These are phyloP conservation scores for Astrothelium macrocarpum DNA, from an alignment of 495 filamentous ascomycete species.

Conservation along the genomic window DNA sequence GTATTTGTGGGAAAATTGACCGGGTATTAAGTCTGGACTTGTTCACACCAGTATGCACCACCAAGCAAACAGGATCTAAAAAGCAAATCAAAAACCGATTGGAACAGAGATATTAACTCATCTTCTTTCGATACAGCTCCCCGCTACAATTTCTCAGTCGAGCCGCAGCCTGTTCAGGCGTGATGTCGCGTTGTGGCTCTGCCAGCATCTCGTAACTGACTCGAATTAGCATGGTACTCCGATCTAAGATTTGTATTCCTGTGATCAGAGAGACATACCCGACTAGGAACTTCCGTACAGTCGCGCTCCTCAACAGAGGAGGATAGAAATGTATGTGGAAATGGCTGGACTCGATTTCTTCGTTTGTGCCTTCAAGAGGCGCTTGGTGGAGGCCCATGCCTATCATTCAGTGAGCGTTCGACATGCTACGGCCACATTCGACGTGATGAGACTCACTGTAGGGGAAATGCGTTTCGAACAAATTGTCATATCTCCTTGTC, in stretches of 20 bases:
- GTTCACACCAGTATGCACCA: background rate
- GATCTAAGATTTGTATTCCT: background rate
- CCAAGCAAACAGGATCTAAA: background rate
- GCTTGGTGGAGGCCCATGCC: conserved; percentile 83
- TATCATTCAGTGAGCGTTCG: conserved; percentile 7
- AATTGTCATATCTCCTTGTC: conserved; percentile 85
- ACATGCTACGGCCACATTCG: conserved; percentile 5
- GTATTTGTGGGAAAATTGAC: background rate
- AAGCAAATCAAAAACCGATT: background rate
- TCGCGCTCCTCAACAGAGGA: conserved; percentile 81
- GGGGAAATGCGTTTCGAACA: conserved; percentile 93
- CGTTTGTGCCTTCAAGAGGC: conserved; percentile 70
- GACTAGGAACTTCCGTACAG: conserved; percentile 90
- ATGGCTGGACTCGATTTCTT: conserved; percentile 78
- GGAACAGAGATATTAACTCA: conserved; percentile 26
- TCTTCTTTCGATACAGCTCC: conserved; percentile 67
- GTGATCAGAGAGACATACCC: conserved; percentile 42
- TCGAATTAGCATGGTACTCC: background rate
- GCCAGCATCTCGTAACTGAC: conserved; percentile 75
- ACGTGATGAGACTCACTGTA: conserved; percentile 55
- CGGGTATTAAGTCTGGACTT: background rate
- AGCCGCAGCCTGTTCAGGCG: conserved; percentile 86
- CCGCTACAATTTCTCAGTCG: conserved; percentile 66
- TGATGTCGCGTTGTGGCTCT: conserved; percentile 95
- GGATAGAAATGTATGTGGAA: conserved; percentile 98